Evolutionary conservation across 176 grass and related monocot genomes (phyloP).

Genomic region (Oryza coarctata): DNA sequence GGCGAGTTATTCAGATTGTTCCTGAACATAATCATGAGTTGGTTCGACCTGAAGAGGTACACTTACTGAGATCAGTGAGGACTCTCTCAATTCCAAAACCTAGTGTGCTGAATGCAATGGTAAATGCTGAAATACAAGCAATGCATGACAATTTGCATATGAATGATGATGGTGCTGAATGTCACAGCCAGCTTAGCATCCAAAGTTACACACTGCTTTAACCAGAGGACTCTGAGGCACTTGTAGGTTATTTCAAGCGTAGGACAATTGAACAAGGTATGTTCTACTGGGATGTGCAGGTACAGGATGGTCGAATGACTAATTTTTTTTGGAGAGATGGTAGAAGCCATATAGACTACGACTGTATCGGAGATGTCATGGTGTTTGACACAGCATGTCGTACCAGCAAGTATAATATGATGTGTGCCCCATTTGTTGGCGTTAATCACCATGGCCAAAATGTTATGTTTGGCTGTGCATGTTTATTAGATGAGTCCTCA

Average conservation of each 20-base stretch:
- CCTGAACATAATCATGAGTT: conserved; percentile 83
- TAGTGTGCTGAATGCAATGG: conserved; percentile 64
- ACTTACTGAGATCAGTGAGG: conserved; percentile 75
- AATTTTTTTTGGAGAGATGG: conserved; percentile 80
- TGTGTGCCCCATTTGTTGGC: conserved; percentile 73
- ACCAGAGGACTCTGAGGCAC: conserved; percentile 50
- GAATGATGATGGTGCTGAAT: conserved; percentile 51
- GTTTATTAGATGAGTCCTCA: conserved; percentile 61
- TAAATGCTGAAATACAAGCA: conserved; percentile 67
- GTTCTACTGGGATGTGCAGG: conserved; percentile 79
- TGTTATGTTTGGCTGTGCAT: conserved; percentile 74
- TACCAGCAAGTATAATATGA: conserved; percentile 66
- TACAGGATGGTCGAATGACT: conserved; percentile 61
- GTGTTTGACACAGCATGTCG: conserved; percentile 69
- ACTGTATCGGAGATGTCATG: conserved; percentile 70
- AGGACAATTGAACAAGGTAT: conserved; percentile 56
- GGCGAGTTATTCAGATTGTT: conserved; percentile 77
- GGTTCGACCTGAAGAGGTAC: conserved; percentile 61
- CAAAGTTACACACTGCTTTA: conserved; percentile 62
- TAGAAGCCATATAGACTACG: conserved; percentile 63
- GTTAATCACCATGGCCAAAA: conserved; percentile 73
- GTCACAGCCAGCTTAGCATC: conserved; percentile 48
- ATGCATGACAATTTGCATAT: conserved; percentile 45
- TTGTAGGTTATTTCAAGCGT: conserved; percentile 63
- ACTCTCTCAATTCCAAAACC: conserved; percentile 72